Evolutionary conservation across 1,284 basidiomycete genomes (phyloP), one percentile per base, ranked within the genome.

Genomic region (Malassezia vespertilionis): DNA sequence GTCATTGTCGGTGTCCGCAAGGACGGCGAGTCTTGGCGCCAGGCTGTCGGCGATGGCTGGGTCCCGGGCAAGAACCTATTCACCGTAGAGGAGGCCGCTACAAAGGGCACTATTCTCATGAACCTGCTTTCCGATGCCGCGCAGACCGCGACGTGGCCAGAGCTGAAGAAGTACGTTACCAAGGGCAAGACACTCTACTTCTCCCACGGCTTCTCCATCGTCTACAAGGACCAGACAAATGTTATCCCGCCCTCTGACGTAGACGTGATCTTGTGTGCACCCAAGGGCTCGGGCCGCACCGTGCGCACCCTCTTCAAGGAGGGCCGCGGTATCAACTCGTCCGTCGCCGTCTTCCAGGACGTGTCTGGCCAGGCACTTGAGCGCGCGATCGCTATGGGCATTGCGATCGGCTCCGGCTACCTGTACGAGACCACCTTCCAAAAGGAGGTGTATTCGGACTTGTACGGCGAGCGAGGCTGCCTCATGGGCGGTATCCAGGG

Each of bases 111-210:
- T 31, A 93, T 96, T 78, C 86, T 97, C 80, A 97, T 97, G 93
- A 96, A 96, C 80, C 79, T 99, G 50, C 82, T 99, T 63, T 96
- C 90, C 44, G 93, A 99, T 72, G 93, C 93, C 42, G 91, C 91
- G 24, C 93, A 97, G 76, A 89, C 87, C 24, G 80, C 84, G 72
- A 95, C 89, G 30, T 99, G 91, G 91, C 77, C 82, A 38, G 76
- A 79, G 54, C 71, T 99, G 66, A 82, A 81, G 34, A 88, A 90
- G 54, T 71, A 67, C 53, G 88, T 96, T 77, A 95, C 87, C 75
- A 89, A 91, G 80, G 90, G 87, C 75, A 96, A 97, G 80, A 97
- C 93, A 20, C 83, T 99, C 61, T 96, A 97, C 83, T 99, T 97
- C 78, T 88, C 90, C 7, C 93, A 99, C 75, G 93, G 93, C 71